Evolutionary conservation across 148 eudicot genomes (phyloP), one percentile per base, ranked within the genome.

Genomic region (Nepenthes gracilis): DNA sequence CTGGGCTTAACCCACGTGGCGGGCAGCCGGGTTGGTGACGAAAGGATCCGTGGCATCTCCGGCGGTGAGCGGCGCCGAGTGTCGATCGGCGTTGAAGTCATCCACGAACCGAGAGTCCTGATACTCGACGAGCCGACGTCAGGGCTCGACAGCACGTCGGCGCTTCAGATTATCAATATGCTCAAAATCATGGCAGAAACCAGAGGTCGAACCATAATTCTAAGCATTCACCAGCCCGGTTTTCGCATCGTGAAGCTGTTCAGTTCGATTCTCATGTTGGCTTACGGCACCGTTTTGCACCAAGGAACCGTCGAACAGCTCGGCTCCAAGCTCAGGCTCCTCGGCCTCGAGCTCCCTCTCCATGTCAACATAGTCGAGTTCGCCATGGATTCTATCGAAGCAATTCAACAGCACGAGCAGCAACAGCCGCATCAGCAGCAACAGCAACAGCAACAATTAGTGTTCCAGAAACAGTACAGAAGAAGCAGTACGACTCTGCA

Each of bases 61-160:
- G 99, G 99, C 0, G 99, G 99, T 1, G 99, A 94, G 66, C 65
- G 97, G 43, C 77, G 99, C 40, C 77, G 99, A 54, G 99, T 94
- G 9, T 89, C 99, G 2, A 94, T 94, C 12, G 99, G 99, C 0
- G 87, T 94, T 12, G 99, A 85, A 33, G 95, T 86, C 34, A 77
- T 94, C 13, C 99, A 94, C 59, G 97, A 89, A 15, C 99, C 99
- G 0, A 68, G 77, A 59, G 87, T 94, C 7, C 61, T 94, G 35
- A 90, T 94, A 56, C 85, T 94, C 13, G 99, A 94, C 62, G 99
- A 94, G 35, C 99, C 99, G 13, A 94, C 99, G 4, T 94, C 99
- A 6, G 99, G 99, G 47, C 76, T 94, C 12, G 99, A 94, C 66
- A 94, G 99, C 54, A 79, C 79, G 13, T 89, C 97, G 5, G 97